A percentile compares a stretch with the other conserved stretches of the same genome.
Conservation (phyloP, 768 basidiomycete genomes). For the Leucocoprinus leucothites region DNA sequence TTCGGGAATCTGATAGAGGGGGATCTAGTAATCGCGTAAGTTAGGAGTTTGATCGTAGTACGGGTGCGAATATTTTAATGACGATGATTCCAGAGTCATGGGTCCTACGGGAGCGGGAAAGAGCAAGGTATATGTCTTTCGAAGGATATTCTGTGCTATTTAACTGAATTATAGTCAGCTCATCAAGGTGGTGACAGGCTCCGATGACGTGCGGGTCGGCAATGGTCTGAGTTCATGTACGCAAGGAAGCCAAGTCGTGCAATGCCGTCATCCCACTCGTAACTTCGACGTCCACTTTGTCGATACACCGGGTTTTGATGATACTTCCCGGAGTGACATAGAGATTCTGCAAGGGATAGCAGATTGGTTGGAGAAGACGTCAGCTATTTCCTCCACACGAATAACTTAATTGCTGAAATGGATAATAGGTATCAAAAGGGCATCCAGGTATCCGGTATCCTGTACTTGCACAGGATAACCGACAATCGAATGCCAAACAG, state of each 20-base stretch:
- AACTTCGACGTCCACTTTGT: slow-evolving; percentile 21
- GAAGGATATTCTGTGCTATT: not conserved
- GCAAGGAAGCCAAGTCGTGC: slow-evolving; percentile 15
- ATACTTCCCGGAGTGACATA: slow-evolving; percentile 19
- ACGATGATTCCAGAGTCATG: slow-evolving; percentile 18
- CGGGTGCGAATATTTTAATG: too few relatives aligned
- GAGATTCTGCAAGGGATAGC: slow-evolving; percentile 22
- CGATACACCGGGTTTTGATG: slow-evolving; percentile 31
- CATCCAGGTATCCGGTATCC: slow-evolving; percentile 14
- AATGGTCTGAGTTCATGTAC: slow-evolving; percentile 23
- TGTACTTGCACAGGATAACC: slow-evolving; percentile 18
- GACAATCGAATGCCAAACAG: slow-evolving; percentile 15
- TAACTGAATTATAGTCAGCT: slow-evolving; percentile 14
- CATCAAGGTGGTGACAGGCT: slow-evolving; percentile 21
- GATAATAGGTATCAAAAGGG: slow-evolving; percentile 9
- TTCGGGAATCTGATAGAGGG: not conserved
- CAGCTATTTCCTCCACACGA: not conserved
- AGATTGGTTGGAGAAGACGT: slow-evolving; percentile 25
- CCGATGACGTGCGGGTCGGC: slow-evolving; percentile 18
- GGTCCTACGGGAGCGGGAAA: slow-evolving; percentile 24
- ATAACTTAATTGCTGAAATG: not conserved
- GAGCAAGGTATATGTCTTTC: slow-evolving; percentile 17
- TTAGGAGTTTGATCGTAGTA: not conserved
- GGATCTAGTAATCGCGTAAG: slow-evolving; percentile 17
- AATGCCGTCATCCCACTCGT: slow-evolving; percentile 14